phyloP scores from a whole-genome alignment of 2,329 filamentous ascomycete genomes.

The Pezicula rhizophila region DNA sequence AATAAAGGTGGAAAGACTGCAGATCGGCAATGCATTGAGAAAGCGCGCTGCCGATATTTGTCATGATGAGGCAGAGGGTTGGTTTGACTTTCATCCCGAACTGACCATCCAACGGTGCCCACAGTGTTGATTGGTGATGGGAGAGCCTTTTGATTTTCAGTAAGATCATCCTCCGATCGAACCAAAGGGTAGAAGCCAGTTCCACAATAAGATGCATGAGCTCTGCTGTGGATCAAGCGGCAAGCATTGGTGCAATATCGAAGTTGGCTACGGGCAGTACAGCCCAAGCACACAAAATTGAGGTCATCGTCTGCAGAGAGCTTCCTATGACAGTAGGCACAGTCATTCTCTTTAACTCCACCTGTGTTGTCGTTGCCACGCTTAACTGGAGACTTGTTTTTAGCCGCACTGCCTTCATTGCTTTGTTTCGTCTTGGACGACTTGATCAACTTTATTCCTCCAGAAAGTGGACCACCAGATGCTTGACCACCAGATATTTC shows the following conservation, averaged over 20 bases:
- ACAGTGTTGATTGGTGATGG: not conserved
- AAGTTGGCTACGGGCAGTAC: constrained; percentile 10
- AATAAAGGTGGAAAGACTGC: constrained; percentile 18
- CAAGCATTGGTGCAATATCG: constrained; percentile 22
- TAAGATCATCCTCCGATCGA: not conserved
- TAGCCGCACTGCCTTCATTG: too few relatives aligned
- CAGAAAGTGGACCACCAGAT: too few relatives aligned
- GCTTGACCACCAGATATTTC: too few relatives aligned
- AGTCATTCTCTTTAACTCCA: not conserved
- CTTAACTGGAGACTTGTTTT: too few relatives aligned
- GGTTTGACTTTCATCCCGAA: too few relatives aligned
- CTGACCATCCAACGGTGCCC: not conserved
- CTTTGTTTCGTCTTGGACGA: too few relatives aligned
- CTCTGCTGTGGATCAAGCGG: constrained; percentile 15
- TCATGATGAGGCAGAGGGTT: constrained; percentile 4
- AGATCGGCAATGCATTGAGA: constrained; percentile 16
- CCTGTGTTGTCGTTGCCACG: too few relatives aligned
- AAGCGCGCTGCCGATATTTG: constrained; percentile 19
- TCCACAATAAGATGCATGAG: constrained; percentile 9
- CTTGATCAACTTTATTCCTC: too few relatives aligned
- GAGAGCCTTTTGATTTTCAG: not conserved
- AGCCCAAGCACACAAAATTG: constrained; percentile 17
- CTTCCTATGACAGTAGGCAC: not conserved
- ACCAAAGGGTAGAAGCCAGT: not conserved
- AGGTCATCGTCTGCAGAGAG: constrained; percentile 5